These are phyloP conservation scores for Ceratocystiopsis sp. DNA, from an alignment of 2,329 filamentous ascomycete species.

Conservation along the genomic window DNA sequence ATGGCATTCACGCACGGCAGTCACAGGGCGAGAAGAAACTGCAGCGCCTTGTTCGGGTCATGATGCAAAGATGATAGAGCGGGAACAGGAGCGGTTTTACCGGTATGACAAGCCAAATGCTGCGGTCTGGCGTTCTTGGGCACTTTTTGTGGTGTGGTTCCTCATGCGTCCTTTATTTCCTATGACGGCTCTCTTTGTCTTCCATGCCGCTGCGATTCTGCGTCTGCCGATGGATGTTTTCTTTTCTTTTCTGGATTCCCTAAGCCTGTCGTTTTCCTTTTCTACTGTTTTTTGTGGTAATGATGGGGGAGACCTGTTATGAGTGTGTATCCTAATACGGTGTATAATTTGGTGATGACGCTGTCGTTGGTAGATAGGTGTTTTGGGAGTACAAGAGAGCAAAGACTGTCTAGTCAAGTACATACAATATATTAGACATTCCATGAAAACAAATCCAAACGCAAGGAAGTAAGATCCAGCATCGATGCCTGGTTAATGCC, in stretches of 20 bases:
- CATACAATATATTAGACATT: no score
- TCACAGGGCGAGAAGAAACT: constrained; percentile 3
- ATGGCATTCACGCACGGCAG: constrained; percentile 3
- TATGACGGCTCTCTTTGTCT: background rate
- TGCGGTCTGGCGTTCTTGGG: constrained; percentile 4
- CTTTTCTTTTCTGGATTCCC: background rate
- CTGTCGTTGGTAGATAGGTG: constrained; percentile 1
- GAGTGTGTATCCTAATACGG: constrained; percentile 5
- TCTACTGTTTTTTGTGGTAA: background rate
- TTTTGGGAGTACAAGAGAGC: background rate
- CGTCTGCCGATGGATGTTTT: background rate
- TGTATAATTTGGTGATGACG: constrained; percentile 4
- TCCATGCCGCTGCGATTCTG: no score
- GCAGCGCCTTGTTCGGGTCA: constrained; percentile 3
- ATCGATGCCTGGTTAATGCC: no score
- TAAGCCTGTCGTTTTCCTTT: background rate
- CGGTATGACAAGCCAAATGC: no score
- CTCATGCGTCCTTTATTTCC: background rate
- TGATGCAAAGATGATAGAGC: constrained; percentile 5
- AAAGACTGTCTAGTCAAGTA: background rate
- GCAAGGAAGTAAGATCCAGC: no score
- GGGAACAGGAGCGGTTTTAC: no score
- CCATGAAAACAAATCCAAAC: no score
- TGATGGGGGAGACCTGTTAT: background rate
- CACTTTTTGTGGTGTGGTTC: no score